Base-by-base conservation (phyloP, 163 green algal species). In the Coccomyxa subellipsoidea region DNA sequence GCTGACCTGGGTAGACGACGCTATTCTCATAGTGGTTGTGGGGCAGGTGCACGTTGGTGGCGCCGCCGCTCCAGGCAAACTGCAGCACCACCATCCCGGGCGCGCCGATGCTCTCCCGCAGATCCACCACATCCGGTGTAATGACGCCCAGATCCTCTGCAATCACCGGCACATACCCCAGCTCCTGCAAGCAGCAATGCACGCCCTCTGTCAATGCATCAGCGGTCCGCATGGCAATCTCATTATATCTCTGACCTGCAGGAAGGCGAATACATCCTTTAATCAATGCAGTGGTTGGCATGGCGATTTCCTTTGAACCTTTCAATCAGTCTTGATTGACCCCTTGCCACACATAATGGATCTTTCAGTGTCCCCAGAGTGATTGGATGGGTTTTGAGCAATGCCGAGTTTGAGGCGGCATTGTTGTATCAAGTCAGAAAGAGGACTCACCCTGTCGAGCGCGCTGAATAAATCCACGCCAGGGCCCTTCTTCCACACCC, bases 81-180 rank as follows among this genome's bases (percentile, higher is more conserved):
- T 98, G 96, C 78, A 99, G 89, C 77, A 99, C 96, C 21, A 97
- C 91, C 97, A 99, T 99, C 81, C 97, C 97, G 0, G 97, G 97
- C 0, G 96, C 96, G 34, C 89, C 93, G 38, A 99, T 97, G 25
- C 59, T 86, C 83, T 97, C 81, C 73, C 90, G 86, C 53, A 99
- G 91, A 36, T 90, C 87, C 70, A 94, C 88, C 66, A 99, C 96
- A 81, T 99, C 96, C 0, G 86, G 84, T 0, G 96, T 99, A 89
- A 99, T 99, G 15, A 99, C 95, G 3, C 95, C 95, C 53, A 99
- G 89, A 88, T 99, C 96, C 88, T 99, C 96, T 7, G 96, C 96
- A 66, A 99, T 89, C 85, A 99, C 98, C 38, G 94, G 91, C 76
- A 96, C 90, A 31, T 84, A 12, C 37, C 89, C 89, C 79, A 96